A percentile compares a stretch with the other conserved stretches of the same genome.
These are phyloP conservation scores for Cunninghamia lanceolata DNA, from an alignment of 75 land plant species.

Conservation along the genomic window DNA sequence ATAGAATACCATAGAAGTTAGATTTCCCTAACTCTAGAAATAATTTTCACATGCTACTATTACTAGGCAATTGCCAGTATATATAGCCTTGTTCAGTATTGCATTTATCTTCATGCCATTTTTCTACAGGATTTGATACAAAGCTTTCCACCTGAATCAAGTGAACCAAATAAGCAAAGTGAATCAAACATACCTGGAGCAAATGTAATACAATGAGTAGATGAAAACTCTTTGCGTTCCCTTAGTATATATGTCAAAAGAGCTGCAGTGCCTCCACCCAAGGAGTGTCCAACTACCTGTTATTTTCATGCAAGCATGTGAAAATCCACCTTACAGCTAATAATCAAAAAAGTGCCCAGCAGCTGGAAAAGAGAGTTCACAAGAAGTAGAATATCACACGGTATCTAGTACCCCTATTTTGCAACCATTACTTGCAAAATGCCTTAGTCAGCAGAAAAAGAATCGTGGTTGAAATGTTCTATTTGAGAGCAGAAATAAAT, in stretches of 20 bases:
- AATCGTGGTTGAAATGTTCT: neutral
- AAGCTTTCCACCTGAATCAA: neutral
- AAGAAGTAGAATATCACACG: neutral
- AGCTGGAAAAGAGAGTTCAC: neutral
- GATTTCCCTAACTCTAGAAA: neutral
- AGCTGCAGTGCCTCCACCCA: constrained; percentile 99
- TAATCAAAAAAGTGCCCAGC: neutral
- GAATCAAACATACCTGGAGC: constrained; percentile 78
- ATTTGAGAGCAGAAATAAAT: neutral
- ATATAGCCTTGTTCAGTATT: neutral
- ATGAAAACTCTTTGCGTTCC: constrained; percentile 71
- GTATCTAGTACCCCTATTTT: neutral
- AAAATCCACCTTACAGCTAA: neutral
- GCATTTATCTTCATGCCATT: neutral
- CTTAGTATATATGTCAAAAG: constrained; percentile 87
- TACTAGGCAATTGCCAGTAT: neutral
- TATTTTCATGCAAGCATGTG: neutral
- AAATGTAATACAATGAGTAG: constrained; percentile 83
- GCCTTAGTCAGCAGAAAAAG: neutral
- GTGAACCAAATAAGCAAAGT: neutral
- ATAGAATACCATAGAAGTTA: neutral
- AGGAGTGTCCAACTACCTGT: constrained; percentile 96
- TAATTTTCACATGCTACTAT: neutral
- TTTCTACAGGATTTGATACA: neutral
- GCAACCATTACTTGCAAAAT: neutral